Percentiles rank a stretch among this genome's conserved stretches.
Evolutionary conservation across 1,284 basidiomycete species (phyloP).

Genomic region (Fomitopsis palustris): DNA sequence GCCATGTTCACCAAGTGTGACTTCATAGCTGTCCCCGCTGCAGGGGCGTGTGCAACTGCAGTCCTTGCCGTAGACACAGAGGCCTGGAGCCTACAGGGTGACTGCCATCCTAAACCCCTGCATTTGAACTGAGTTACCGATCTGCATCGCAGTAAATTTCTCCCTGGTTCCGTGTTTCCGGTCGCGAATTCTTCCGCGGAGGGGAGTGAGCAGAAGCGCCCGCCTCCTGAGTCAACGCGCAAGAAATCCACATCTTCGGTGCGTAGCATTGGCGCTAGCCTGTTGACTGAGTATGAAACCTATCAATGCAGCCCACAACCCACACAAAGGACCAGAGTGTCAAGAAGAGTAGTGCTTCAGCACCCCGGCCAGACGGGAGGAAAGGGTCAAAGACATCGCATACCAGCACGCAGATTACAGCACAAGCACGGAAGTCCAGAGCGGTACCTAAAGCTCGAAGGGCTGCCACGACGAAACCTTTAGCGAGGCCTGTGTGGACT

Average conservation of each 20-base stretch:
- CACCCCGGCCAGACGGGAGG: neutral
- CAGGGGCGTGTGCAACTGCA: slow-evolving; percentile 61
- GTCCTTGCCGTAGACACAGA: slow-evolving; percentile 56
- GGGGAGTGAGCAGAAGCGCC: too few relatives aligned
- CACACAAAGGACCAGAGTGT: neutral
- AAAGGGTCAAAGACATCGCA: neutral
- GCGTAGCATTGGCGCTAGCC: neutral
- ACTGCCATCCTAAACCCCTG: neutral
- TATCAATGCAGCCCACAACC: neutral
- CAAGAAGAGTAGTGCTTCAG: neutral
- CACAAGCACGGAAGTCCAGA: slow-evolving; percentile 23
- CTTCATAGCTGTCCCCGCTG: slow-evolving; percentile 63
- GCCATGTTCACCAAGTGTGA: neutral
- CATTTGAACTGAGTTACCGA: neutral
- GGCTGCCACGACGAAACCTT: slow-evolving; percentile 21
- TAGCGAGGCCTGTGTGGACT: slow-evolving; percentile 43
- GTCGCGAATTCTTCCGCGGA: neutral
- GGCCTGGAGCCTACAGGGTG: slow-evolving; percentile 60
- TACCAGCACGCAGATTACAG: slow-evolving; percentile 14
- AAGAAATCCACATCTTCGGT: neutral
- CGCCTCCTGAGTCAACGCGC: neutral
- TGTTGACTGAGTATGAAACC: neutral
- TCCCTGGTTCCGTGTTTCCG: neutral
- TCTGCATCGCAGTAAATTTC: neutral
- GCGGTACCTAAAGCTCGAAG: slow-evolving; percentile 19